Conservation (phyloP, 78 protist genomes). For the Dictyostelium brefeldianum region DNA sequence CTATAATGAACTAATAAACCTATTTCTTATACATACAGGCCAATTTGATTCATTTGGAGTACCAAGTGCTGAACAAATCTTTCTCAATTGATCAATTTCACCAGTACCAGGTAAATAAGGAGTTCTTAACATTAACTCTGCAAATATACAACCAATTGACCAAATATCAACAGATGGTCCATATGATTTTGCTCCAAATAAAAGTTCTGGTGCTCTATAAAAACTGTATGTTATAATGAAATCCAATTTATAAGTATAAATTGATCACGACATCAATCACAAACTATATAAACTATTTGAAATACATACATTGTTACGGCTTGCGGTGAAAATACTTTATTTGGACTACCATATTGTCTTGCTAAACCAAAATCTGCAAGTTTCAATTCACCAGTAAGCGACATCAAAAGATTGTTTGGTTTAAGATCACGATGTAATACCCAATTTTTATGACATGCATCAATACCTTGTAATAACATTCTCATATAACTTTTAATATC, state of each 20-base stretch:
- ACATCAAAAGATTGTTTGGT: constrained; percentile 89
- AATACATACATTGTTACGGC: constrained; percentile 75
- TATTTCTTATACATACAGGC: constrained; percentile 65
- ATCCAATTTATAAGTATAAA: too few species aligned
- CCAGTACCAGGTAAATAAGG: constrained; percentile 85
- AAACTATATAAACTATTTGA: neutral
- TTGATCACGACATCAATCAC: too few species aligned
- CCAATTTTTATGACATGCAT: constrained; percentile 74
- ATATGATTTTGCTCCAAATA: constrained; percentile 90
- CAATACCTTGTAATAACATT: constrained; percentile 79
- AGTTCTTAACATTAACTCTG: constrained; percentile 88
- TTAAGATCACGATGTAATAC: constrained; percentile 90
- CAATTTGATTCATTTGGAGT: constrained; percentile 80
- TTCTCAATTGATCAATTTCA: constrained; percentile 83
- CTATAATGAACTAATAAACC: neutral
- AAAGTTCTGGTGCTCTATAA: constrained; percentile 93
- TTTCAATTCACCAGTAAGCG: constrained; percentile 61
- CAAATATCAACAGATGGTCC: constrained; percentile 91
- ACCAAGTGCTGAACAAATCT: constrained; percentile 79
- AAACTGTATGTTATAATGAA: constrained; percentile 54
- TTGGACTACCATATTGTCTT: constrained; percentile 84
- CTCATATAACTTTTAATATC: constrained; percentile 86
- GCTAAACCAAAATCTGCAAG: constrained; percentile 94
- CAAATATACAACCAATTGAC: constrained; percentile 91
- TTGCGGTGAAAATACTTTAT: constrained; percentile 68